These are phyloP conservation scores for Candida andamanensis DNA, from an alignment of 805 yeast species.

Conservation along the genomic window DNA sequence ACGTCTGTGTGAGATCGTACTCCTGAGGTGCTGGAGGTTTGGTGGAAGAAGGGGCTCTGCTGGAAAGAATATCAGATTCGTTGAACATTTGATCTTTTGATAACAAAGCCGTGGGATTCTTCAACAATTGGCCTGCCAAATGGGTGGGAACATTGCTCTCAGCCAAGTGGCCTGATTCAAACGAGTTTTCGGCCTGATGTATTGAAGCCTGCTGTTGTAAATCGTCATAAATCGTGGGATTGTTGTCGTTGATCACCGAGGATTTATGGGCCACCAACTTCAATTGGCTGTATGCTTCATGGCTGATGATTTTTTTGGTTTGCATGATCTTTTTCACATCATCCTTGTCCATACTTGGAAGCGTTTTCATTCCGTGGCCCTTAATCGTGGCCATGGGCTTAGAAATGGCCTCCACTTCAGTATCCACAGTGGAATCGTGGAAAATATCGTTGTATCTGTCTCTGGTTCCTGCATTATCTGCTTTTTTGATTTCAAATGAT, in stretches of 20 bases:
- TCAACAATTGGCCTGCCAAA: conserved; percentile 32
- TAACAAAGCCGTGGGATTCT: conserved; percentile 24
- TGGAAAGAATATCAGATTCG: conserved; percentile 16
- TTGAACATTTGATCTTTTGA: conserved; percentile 26
- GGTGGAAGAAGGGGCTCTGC: conserved; percentile 3
- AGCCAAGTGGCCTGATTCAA: conserved; percentile 7
- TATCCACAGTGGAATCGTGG: conserved; percentile 9
- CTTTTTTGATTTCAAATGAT: conserved; percentile 36
- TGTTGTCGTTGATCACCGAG: conserved; percentile 23
- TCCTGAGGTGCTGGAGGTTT: conserved; percentile 10
- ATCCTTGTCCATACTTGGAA: conserved; percentile 45
- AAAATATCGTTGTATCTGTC: conserved; percentile 27
- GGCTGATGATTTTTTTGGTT: conserved; percentile 33
- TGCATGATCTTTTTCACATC: conserved; percentile 38
- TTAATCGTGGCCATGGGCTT: conserved; percentile 31
- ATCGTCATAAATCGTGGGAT: conserved; percentile 20
- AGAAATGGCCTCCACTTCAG: conserved; percentile 24
- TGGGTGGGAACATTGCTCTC: conserved; percentile 23
- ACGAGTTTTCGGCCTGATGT: conserved; percentile 19
- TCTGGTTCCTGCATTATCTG: conserved; percentile 3
- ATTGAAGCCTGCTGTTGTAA: conserved; percentile 31
- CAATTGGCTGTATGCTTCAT: conserved; percentile 34
- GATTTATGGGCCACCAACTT: conserved; percentile 26
- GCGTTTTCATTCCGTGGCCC: conserved; percentile 43
- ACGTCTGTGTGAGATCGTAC: conserved; percentile 9